A percentile compares a stretch with the other conserved stretches of the same genome.
These are phyloP conservation scores for Ogataea angusta DNA, from an alignment of 805 yeast genomes.

Conservation along the genomic window DNA sequence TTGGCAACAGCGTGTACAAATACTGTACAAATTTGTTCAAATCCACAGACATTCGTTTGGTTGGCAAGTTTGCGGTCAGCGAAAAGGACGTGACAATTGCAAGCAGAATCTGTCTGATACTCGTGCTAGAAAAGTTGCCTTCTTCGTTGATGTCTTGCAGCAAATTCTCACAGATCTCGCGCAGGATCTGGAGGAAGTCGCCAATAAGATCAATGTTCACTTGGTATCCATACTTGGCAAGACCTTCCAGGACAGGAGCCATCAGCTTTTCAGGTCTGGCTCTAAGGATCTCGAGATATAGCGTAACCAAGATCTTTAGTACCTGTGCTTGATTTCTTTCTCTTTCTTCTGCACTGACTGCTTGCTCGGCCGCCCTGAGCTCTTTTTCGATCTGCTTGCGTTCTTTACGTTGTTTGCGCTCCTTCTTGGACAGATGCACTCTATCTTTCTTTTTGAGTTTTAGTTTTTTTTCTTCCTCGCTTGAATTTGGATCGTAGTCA, in stretches of 20 bases:
- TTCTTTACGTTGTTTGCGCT: conserved; percentile 84
- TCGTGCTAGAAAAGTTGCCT: conserved; percentile 38
- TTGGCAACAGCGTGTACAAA: conserved; percentile 65
- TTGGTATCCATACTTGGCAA: conserved; percentile 86
- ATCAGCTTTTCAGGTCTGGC: conserved; percentile 60
- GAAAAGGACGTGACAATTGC: conserved; percentile 91
- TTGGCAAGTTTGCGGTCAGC: conserved; percentile 69
- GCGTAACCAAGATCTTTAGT: conserved; percentile 63
- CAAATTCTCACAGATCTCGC: conserved; percentile 65
- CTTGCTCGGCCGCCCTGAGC: conserved; percentile 79
- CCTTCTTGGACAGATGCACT: conserved; percentile 86
- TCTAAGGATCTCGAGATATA: conserved; percentile 76
- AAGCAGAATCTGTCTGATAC: conserved; percentile 69
- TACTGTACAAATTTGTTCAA: conserved; percentile 75
- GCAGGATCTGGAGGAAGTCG: conserved; percentile 83
- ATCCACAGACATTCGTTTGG: conserved; percentile 74
- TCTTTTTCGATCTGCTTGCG: conserved; percentile 85
- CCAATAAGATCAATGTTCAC: conserved; percentile 91
- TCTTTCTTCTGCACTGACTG: conserved; percentile 83
- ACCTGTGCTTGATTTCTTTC: conserved; percentile 83
- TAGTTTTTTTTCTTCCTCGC: conserved; percentile 41
- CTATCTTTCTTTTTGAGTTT: conserved; percentile 82
- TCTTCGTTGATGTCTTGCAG: conserved; percentile 44
- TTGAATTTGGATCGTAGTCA: conserved; percentile 69
- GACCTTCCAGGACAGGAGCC: conserved; percentile 88